Conservation (phyloP, 441 rosid species). For the Arabidopsis hybrid region DNA sequence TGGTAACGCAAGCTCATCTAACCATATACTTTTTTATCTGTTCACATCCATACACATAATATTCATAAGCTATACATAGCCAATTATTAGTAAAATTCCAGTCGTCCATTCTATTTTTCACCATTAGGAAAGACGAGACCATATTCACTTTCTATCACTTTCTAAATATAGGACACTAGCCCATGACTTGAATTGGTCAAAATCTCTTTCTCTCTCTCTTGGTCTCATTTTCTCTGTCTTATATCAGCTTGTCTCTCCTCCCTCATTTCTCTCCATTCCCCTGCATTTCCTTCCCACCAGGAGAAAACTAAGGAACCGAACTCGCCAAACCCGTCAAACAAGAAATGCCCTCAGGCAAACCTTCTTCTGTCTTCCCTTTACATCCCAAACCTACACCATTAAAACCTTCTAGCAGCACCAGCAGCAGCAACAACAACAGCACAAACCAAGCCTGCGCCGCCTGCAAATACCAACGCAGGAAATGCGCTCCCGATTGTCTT, state of each 20-base stretch:
- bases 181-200: conserved; percentile 53
- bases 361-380: conserved; percentile 63
- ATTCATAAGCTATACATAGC: conserved; percentile 30
- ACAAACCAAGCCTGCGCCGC: conserved; percentile 95
- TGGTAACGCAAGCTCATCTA: conserved; percentile 38
- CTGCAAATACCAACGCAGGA: conserved; percentile 95
- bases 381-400: conserved; percentile 40
- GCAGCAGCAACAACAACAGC: conserved; percentile 44
- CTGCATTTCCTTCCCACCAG: conserved; percentile 48
- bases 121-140: conserved; percentile 37
- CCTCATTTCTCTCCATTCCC: conserved; percentile 63
- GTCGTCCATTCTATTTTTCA: conserved; percentile 45
- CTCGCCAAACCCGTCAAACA: conserved; percentile 39
- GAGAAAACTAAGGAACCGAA: conserved; percentile 54
- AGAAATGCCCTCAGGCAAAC: conserved; percentile 71
- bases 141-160: conserved; percentile 37
- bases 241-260: conserved; percentile 51
- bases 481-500: conserved; percentile 92
- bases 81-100: conserved; percentile 45
- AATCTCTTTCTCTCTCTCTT: conserved; percentile 29
- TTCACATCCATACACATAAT: conserved; percentile 36
- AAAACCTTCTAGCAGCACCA: conserved; percentile 44
- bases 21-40: conserved; percentile 27
- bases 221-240: conserved; percentile 43
- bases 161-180: conserved; percentile 44